Evolutionary conservation across 1,284 basidiomycete genomes (phyloP).

Genomic region (Ceratobasidium sp.): DNA sequence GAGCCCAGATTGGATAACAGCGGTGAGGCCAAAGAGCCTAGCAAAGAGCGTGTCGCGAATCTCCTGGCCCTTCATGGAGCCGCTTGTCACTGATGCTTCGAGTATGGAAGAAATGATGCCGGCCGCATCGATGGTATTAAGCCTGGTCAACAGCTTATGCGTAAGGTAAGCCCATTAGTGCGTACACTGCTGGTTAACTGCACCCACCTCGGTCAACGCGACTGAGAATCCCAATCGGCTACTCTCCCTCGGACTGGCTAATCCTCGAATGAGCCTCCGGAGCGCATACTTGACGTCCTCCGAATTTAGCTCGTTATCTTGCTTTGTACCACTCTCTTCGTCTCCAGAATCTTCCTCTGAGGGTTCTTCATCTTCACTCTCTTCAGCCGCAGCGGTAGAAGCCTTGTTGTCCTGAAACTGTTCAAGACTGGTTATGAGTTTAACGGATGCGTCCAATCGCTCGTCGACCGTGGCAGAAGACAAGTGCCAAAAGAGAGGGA

Average conservation of each 20-base stretch:
- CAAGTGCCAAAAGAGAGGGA: conserved; percentile 94
- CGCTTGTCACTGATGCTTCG: conserved; percentile 75
- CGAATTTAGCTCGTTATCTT: conserved; percentile 69
- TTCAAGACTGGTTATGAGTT: conserved; percentile 84
- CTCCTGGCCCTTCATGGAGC: conserved; percentile 88
- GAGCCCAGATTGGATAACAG: conserved; percentile 85
- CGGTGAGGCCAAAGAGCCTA: conserved; percentile 88
- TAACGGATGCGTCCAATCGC: conserved; percentile 86
- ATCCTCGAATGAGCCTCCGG: conserved; percentile 84
- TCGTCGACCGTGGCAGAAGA: conserved; percentile 86
- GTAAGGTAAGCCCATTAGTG: conserved; percentile 38
- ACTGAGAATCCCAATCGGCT: conserved; percentile 96
- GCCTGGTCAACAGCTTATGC: conserved; percentile 79
- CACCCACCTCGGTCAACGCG: conserved; percentile 89
- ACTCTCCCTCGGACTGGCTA: conserved; percentile 93
- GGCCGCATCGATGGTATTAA: conserved; percentile 81
- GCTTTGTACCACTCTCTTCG: conserved; percentile 57
- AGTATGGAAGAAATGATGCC: conserved; percentile 82
- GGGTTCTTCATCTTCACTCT: conserved; percentile 55
- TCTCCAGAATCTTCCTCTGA: conserved; percentile 65
- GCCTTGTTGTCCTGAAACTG: conserved; percentile 76
- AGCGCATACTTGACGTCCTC: conserved; percentile 92
- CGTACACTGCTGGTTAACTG: conserved; percentile 33
- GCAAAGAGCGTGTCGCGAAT: conserved; percentile 94
- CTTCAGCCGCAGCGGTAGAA: conserved; percentile 61